Evolutionary conservation across 805 yeast species (phyloP).

Genomic region (Metschnikowia lachancei): DNA sequence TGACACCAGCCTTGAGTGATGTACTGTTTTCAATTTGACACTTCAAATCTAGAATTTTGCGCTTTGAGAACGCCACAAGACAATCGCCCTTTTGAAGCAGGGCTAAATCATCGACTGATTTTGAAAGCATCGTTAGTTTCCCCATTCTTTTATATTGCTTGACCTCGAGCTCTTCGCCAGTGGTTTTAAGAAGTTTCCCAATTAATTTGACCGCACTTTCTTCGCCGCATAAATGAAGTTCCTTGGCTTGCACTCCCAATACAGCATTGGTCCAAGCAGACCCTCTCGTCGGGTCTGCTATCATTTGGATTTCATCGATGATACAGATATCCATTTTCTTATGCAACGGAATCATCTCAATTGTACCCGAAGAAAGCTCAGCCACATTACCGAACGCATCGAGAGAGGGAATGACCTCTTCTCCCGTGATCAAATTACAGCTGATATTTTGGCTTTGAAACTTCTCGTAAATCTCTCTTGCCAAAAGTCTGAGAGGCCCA

Average conservation of each 20-base stretch:
- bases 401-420: constrained; percentile 72
- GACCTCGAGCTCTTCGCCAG: constrained; percentile 80
- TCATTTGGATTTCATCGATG: constrained; percentile 95
- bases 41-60: constrained; percentile 65
- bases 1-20: constrained; percentile 71
- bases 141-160: constrained; percentile 75
- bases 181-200: constrained; percentile 51
- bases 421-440: constrained; percentile 94
- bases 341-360: constrained; percentile 82
- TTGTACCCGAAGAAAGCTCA: constrained; percentile 78
- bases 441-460: constrained; percentile 62
- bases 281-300: constrained; percentile 75
- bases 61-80: constrained; percentile 80
- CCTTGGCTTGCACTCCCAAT: constrained; percentile 80
- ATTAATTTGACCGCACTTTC: constrained; percentile 74
- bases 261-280: constrained; percentile 93
- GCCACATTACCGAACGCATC: constrained; percentile 75
- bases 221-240: constrained; percentile 93
- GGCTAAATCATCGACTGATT: constrained; percentile 30
- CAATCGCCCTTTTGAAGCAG: constrained; percentile 75
- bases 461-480: constrained; percentile 86
- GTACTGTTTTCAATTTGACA: constrained; percentile 65
- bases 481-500: constrained; percentile 87
- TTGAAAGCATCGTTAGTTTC: constrained; percentile 52
- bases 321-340: constrained; percentile 80